Conservation (phyloP, 1,284 basidiomycete genomes). For the Leucoagaricus sp. region DNA sequence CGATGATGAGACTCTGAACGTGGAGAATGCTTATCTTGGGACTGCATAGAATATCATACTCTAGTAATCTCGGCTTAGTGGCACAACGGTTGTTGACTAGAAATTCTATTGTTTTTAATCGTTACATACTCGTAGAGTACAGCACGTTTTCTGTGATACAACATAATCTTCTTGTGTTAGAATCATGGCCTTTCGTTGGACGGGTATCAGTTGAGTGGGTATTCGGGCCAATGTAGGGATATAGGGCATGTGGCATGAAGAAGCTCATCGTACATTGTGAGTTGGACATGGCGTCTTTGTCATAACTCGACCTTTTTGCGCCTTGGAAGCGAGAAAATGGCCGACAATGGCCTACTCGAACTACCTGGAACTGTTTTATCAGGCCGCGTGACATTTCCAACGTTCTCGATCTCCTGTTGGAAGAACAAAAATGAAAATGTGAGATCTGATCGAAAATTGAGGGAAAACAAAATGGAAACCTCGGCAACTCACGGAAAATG, state of each 20-base stretch:
- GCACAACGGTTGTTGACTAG: background rate
- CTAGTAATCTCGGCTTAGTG: too few species aligned
- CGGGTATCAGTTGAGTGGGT: slow-evolving; percentile 9
- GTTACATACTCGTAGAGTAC: background rate
- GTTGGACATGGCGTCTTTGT: background rate
- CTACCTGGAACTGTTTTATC: background rate
- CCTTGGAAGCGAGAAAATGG: background rate
- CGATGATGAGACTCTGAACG: slow-evolving; percentile 25
- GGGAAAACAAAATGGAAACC: too few species aligned
- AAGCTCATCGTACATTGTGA: background rate
- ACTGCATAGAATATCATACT: too few species aligned
- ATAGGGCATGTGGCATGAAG: background rate
- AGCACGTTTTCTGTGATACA: background rate
- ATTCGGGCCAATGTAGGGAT: background rate
- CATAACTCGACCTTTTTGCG: slow-evolving; percentile 7
- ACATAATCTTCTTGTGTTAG: background rate
- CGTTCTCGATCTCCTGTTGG: slow-evolving; percentile 10
- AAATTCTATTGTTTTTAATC: background rate
- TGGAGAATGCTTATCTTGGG: too few species aligned
- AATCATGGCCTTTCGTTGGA: background rate
- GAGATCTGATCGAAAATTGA: background rate
- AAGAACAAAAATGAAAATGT: background rate
- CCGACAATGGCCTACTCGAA: background rate
- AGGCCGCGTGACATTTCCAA: background rate
- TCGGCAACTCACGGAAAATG: slow-evolving; percentile 1